phyloP scores from a whole-genome alignment of 1,284 basidiomycete species.

The Ustilago bromivora region DNA sequence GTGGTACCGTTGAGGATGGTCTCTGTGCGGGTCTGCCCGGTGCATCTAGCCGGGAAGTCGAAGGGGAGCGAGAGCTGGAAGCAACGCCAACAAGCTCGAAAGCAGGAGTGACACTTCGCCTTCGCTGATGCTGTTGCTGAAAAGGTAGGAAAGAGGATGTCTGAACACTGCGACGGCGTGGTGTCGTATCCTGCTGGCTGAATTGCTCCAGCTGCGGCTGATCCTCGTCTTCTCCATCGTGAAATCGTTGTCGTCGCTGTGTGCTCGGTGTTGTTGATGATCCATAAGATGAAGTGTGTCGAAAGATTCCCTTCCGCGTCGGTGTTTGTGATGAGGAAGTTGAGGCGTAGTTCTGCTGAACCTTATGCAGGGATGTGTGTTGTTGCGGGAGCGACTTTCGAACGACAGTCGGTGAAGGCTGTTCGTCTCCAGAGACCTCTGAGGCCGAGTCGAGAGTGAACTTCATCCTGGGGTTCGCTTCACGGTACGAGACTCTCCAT shows the following conservation, averaged over 20 bases:
- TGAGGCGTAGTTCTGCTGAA: conserved; percentile 30
- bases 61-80: conserved; percentile 21
- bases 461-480: conserved; percentile 14
- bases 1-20: conserved; percentile 17
- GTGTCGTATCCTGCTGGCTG: conserved; percentile 6
- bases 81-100: conserved; percentile 44
- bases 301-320: conserved; percentile 36
- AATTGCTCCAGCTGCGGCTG: neutral
- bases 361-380: neutral
- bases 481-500: neutral
- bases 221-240: conserved; percentile 7
- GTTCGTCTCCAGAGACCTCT: conserved; percentile 37
- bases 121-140: conserved; percentile 19
- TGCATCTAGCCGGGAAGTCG: conserved; percentile 6
- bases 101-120: conserved; percentile 32
- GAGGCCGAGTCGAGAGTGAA: conserved; percentile 44
- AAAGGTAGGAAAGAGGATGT: conserved; percentile 10
- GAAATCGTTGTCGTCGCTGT: conserved; percentile 24
- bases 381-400: conserved; percentile 32
- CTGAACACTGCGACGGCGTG: conserved; percentile 5
- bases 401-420: conserved; percentile 23
- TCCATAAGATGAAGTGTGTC: conserved; percentile 28
- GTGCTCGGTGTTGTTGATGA: conserved; percentile 17
- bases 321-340: conserved; percentile 26
- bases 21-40: neutral